A percentile compares a stretch with the other conserved stretches of the same genome.
These are phyloP conservation scores for Hypholoma sublateritium DNA, from an alignment of 768 basidiomycete species.

Conservation along the genomic window DNA sequence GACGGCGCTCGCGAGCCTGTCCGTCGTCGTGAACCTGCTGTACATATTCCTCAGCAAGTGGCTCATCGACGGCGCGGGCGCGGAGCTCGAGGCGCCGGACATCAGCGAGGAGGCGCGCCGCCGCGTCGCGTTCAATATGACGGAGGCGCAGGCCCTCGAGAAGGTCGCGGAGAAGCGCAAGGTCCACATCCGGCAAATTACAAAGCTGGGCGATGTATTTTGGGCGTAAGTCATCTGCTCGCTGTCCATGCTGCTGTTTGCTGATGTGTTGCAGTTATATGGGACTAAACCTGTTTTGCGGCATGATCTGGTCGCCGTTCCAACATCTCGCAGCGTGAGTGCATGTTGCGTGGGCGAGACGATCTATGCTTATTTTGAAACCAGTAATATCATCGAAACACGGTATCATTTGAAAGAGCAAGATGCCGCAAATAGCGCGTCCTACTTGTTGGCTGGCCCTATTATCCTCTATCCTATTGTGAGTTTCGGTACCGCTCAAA, in stretches of 20 bases:
- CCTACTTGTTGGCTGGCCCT: constrained; percentile 70
- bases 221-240: constrained; percentile 60
- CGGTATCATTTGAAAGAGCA: constrained; percentile 62
- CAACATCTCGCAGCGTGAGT: constrained; percentile 73
- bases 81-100: constrained; percentile 65
- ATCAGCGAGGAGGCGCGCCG: constrained; percentile 53
- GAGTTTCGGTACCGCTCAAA: constrained; percentile 19
- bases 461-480: constrained; percentile 71
- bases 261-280: constrained; percentile 51
- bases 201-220: constrained; percentile 71
- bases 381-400: constrained; percentile 70
- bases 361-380: constrained; percentile 4
- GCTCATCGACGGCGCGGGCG: constrained; percentile 60
- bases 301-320: constrained; percentile 77
- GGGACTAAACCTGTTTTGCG: constrained; percentile 72
- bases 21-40: constrained; percentile 65
- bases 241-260: not conserved
- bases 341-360: not conserved
- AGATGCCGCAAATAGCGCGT: constrained; percentile 62
- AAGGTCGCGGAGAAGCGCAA: constrained; percentile 65
- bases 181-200: constrained; percentile 60
- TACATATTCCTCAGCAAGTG: constrained; percentile 66
- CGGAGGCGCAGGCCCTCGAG: constrained; percentile 62
- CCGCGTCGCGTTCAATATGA: constrained; percentile 38
- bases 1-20: constrained; percentile 60